phyloP scores from a whole-genome alignment of 768 basidiomycete species.

The Psilocybe tampanensis region DNA sequence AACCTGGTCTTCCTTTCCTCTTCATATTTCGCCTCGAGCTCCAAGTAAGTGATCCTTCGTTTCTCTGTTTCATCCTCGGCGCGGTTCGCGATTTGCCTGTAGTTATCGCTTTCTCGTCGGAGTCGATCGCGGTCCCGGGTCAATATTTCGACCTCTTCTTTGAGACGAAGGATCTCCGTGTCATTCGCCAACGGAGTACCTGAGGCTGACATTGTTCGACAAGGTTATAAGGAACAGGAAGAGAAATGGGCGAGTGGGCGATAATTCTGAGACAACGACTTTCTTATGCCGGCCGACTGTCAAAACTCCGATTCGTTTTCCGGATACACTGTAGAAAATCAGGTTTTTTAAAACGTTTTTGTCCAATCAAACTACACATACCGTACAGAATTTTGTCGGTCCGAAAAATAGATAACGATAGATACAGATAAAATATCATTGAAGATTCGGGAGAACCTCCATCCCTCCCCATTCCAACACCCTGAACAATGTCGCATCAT shows the following conservation, averaged over 20 bases:
- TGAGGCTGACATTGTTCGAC: neutral
- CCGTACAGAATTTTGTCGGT: no score
- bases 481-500: slow-evolving; percentile 33
- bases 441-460: slow-evolving; percentile 40
- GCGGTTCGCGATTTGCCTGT: neutral
- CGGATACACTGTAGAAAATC: no score
- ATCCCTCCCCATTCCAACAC: slow-evolving; percentile 53
- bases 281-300: no score
- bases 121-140: slow-evolving; percentile 2
- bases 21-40: slow-evolving; percentile 8
- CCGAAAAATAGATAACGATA: no score
- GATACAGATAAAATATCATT: no score
- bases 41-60: neutral
- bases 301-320: no score
- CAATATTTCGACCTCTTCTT: slow-evolving; percentile 3
- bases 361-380: no score
- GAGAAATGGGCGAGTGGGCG: no score
- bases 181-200: neutral
- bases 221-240: no score
- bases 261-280: no score
- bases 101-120: neutral
- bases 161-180: neutral
- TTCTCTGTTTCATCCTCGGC: slow-evolving; percentile 7
- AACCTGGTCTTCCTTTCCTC: slow-evolving; percentile 8
- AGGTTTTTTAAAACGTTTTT: no score